Evolutionary conservation across 768 basidiomycete genomes (phyloP).

Genomic region (Lactifluus volemus): DNA sequence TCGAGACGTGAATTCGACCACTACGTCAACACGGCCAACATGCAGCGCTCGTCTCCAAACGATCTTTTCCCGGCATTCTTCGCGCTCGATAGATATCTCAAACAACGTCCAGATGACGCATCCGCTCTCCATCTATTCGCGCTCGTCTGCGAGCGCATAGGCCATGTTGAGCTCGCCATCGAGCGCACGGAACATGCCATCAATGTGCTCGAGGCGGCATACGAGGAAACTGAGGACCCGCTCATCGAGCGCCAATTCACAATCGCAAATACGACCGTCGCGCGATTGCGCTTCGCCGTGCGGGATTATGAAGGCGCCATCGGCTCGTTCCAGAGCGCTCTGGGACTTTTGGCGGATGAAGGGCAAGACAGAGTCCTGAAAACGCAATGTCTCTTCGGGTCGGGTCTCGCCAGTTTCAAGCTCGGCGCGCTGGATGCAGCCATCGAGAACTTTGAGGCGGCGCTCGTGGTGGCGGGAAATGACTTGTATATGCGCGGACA

Average conservation of each 20-base stretch:
- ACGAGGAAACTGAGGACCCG: constrained; percentile 81
- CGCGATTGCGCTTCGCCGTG: constrained; percentile 59
- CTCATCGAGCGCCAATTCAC: constrained; percentile 70
- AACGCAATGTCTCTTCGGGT: constrained; percentile 59
- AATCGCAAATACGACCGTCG: constrained; percentile 76
- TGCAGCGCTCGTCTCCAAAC: constrained; percentile 28
- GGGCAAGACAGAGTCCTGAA: constrained; percentile 37
- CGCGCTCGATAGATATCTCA: constrained; percentile 67
- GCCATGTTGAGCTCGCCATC: constrained; percentile 54
- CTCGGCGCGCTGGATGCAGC: constrained; percentile 54
- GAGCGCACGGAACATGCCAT: constrained; percentile 55
- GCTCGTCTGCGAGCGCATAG: constrained; percentile 78
- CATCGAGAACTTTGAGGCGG: constrained; percentile 56
- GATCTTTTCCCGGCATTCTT: constrained; percentile 72
- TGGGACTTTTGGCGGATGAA: constrained; percentile 53
- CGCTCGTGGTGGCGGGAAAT: constrained; percentile 46
- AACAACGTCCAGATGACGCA: constrained; percentile 57
- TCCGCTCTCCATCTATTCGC: constrained; percentile 76
- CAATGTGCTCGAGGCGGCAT: constrained; percentile 68
- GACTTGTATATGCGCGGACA: constrained; percentile 50
- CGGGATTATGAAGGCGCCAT: constrained; percentile 51
- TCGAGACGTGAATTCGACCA: constrained; percentile 49
- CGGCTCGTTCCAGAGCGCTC: constrained; percentile 61
- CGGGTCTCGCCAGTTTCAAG: constrained; percentile 65
- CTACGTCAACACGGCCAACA: constrained; percentile 23